These are phyloP conservation scores for Kodamaea jinghongensis DNA, from an alignment of 805 yeast genomes.

Conservation along the genomic window DNA sequence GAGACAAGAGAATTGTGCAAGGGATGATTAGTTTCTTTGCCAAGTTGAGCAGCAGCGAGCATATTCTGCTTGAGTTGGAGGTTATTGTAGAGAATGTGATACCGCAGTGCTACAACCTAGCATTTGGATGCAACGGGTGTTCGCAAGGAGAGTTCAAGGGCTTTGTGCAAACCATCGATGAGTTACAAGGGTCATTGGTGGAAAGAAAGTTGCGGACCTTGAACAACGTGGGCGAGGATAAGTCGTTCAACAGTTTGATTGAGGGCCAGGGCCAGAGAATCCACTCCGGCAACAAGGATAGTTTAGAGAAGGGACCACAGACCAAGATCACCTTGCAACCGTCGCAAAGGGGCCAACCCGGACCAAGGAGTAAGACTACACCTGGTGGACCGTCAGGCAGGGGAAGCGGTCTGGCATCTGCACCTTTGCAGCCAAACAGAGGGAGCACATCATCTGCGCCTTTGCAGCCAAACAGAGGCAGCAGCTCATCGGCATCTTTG, in stretches of 20 bases:
- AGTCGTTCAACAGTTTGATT: conserved; percentile 27
- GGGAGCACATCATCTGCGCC: too few species aligned
- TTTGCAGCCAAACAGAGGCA: neutral
- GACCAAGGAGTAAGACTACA: too few species aligned
- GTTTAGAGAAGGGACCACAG: conserved; percentile 21
- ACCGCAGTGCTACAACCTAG: conserved; percentile 28
- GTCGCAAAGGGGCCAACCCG: conserved; percentile 9
- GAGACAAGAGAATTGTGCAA: conserved; percentile 63
- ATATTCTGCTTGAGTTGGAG: conserved; percentile 30
- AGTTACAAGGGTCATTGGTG: conserved; percentile 16
- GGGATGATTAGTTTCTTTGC: conserved; percentile 49
- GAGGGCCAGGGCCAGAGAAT: conserved; percentile 28
- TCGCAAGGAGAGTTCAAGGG: conserved; percentile 30
- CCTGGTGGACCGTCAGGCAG: too few species aligned
- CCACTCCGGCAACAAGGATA: conserved; percentile 21
- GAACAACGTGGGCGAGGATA: conserved; percentile 2
- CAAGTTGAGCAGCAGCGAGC: conserved; percentile 48
- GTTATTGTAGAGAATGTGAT: conserved; percentile 26
- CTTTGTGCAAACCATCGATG: conserved; percentile 22
- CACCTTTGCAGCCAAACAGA: neutral
- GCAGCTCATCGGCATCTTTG: neutral
- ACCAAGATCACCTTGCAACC: conserved; percentile 13
- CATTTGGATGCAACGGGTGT: conserved; percentile 40
- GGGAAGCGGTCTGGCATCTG: too few species aligned
- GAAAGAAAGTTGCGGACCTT: conserved; percentile 13